A percentile compares a stretch with the other conserved stretches of the same genome.
Evolutionary conservation across 257 asterid species (phyloP).

Genomic region (Osmanthus fragrans): DNA sequence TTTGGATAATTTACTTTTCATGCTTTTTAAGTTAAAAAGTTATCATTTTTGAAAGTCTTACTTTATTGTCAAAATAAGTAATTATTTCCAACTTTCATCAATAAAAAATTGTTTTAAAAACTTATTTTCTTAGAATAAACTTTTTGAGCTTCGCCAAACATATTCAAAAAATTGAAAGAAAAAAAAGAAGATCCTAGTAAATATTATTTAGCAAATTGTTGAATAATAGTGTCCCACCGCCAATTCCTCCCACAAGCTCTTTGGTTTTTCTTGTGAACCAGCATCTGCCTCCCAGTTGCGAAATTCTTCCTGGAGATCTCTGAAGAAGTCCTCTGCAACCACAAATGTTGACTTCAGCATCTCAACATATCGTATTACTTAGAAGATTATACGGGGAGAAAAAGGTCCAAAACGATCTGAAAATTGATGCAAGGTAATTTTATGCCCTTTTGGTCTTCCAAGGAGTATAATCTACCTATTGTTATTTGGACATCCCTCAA

Average conservation of each 20-base stretch:
- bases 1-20: background rate
- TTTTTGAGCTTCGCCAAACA: background rate
- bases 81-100: too few relatives aligned
- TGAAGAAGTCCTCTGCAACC: constrained; percentile 79
- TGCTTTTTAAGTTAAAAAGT: background rate
- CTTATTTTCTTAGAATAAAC: background rate
- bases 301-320: constrained; percentile 90
- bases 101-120: too few relatives aligned
- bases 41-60: background rate
- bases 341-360: constrained; percentile 28
- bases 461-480: constrained; percentile 73
- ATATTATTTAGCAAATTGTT: constrained; percentile 8
- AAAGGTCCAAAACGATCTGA: constrained; percentile 15
- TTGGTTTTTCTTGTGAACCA: constrained; percentile 74
- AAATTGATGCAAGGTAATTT: constrained; percentile 31
- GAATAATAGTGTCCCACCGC: constrained; percentile 48
- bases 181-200: background rate
- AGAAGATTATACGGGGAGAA: constrained; percentile 9
- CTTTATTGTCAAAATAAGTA: background rate
- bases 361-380: constrained; percentile 11
- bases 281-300: constrained; percentile 80
- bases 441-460: constrained; percentile 30
- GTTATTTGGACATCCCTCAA: constrained; percentile 87
- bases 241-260: constrained; percentile 94
- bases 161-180: background rate